These are phyloP conservation scores for Debaryomyces hansenii DNA, from an alignment of 805 yeast species.

Conservation along the genomic window DNA sequence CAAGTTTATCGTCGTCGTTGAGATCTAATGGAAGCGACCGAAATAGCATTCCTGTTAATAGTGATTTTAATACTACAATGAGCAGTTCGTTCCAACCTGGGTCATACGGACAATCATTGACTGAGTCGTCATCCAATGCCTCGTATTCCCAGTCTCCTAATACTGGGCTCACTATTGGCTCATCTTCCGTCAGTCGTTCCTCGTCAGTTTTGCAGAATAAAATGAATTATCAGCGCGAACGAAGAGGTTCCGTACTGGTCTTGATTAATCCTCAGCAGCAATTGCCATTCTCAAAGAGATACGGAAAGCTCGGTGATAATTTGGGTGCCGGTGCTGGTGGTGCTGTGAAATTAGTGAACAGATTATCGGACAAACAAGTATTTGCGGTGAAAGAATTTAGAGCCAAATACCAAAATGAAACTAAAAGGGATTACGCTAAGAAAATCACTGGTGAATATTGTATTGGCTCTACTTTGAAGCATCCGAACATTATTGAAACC, in stretches of 20 bases:
- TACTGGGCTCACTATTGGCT: slow-evolving; percentile 15
- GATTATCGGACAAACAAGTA: slow-evolving; percentile 67
- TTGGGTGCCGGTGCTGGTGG: slow-evolving; percentile 90
- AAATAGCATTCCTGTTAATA: slow-evolving; percentile 5
- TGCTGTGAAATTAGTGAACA: slow-evolving; percentile 67
- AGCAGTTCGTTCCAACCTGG: slow-evolving; percentile 15
- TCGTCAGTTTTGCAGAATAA: slow-evolving; percentile 30
- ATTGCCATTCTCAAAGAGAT: slow-evolving; percentile 46
- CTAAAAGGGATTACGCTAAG: slow-evolving; percentile 74
- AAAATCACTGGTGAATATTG: slow-evolving; percentile 89
- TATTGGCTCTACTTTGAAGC: slow-evolving; percentile 79
- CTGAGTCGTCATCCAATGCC: slow-evolving; percentile 31
- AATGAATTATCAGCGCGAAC: slow-evolving; percentile 29
- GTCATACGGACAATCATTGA: slow-evolving; percentile 21
- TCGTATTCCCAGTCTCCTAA: slow-evolving; percentile 37
- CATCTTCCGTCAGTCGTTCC: slow-evolving; percentile 28
- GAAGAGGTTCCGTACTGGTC: slow-evolving; percentile 37
- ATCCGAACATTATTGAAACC: slow-evolving; percentile 78
- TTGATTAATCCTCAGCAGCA: slow-evolving; percentile 22
- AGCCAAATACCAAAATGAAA: slow-evolving; percentile 67
- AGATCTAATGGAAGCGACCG: slow-evolving; percentile 16
- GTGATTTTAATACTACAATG: slow-evolving; percentile 9
- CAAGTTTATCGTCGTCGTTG: slow-evolving; percentile 25
- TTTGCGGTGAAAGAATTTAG: slow-evolving; percentile 86
- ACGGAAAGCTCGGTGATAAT: slow-evolving; percentile 72